A percentile compares a stretch with the other conserved stretches of the same genome.
Evolutionary conservation across 75 land plant species (phyloP).

Genomic region (Azolla pinnata): DNA sequence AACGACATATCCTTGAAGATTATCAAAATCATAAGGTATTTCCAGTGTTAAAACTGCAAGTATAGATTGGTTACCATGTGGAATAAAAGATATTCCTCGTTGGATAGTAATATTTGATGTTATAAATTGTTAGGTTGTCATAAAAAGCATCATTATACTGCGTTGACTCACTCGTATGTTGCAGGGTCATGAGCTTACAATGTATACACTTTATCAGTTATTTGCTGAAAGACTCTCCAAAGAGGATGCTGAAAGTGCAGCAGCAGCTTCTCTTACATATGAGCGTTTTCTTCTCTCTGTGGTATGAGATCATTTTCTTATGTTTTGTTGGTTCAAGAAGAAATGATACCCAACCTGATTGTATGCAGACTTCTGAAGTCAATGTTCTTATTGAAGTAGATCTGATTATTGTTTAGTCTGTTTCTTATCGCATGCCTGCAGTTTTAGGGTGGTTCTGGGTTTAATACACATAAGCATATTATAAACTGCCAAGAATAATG

Average conservation of each 20-base stretch:
- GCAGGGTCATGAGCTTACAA: constrained; percentile 88
- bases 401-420: background rate
- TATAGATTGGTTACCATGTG: too few relatives aligned
- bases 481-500: too few relatives aligned
- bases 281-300: constrained; percentile 68
- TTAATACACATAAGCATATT: too few relatives aligned
- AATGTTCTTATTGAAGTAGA: background rate
- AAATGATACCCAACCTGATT: too few relatives aligned
- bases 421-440: background rate
- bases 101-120: too few relatives aligned
- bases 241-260: constrained; percentile 15
- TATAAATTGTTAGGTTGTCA: too few relatives aligned
- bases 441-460: background rate
- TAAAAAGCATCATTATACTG: too few relatives aligned
- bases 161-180: constrained; percentile 4
- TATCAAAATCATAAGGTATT: constrained; percentile 65
- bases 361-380: too few relatives aligned
- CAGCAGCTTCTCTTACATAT: constrained; percentile 39
- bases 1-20: constrained; percentile 50
- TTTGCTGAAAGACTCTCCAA: constrained; percentile 29
- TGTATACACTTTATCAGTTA: constrained; percentile 69
- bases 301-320: constrained; percentile 30
- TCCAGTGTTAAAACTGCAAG: too few relatives aligned
- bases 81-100: too few relatives aligned
- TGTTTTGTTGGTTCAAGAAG: background rate